Conservation (phyloP, 352 stramenopile species). For the Thalassiosira gravida region DNA sequence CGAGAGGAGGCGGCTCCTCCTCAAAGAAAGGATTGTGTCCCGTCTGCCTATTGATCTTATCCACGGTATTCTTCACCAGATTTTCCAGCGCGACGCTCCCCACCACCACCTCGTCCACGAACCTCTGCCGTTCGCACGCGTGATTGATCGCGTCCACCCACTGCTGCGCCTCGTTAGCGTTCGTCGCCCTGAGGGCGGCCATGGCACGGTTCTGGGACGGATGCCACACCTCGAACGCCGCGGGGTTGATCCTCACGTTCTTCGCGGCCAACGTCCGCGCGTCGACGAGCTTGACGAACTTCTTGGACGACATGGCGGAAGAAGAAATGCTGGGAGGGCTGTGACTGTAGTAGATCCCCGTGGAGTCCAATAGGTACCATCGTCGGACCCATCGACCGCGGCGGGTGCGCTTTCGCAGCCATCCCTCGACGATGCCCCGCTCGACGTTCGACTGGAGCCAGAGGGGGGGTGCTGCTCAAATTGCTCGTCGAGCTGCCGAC, state of each 20-base stretch:
- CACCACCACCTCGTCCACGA: slow-evolving; percentile 41
- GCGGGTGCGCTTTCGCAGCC: slow-evolving; percentile 38
- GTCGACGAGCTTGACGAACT: slow-evolving; percentile 35
- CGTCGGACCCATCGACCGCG: slow-evolving; percentile 26
- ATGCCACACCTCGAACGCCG: slow-evolving; percentile 39
- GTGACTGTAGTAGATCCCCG: slow-evolving; percentile 44
- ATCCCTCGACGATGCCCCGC: slow-evolving; percentile 38
- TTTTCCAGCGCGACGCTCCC: slow-evolving; percentile 1
- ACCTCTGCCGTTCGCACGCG: slow-evolving; percentile 12
- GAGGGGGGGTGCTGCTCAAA: neutral
- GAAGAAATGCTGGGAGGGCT: slow-evolving; percentile 13
- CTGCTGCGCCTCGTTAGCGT: slow-evolving; percentile 8
- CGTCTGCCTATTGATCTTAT: neutral
- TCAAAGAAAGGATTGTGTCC: neutral
- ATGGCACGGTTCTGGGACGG: slow-evolving; percentile 4
- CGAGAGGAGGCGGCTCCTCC: too few relatives aligned
- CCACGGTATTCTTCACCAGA: neutral
- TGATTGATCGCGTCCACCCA: slow-evolving; percentile 35
- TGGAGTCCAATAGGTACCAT: slow-evolving; percentile 38
- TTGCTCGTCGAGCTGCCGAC: neutral
- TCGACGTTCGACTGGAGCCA: slow-evolving; percentile 17
- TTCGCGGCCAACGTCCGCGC: slow-evolving; percentile 6
- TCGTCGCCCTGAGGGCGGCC: slow-evolving; percentile 17
- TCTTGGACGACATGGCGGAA: neutral
- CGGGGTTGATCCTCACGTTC: neutral